phyloP scores from a whole-genome alignment of 2,329 filamentous ascomycete species.

The Stromatinia cepivora region DNA sequence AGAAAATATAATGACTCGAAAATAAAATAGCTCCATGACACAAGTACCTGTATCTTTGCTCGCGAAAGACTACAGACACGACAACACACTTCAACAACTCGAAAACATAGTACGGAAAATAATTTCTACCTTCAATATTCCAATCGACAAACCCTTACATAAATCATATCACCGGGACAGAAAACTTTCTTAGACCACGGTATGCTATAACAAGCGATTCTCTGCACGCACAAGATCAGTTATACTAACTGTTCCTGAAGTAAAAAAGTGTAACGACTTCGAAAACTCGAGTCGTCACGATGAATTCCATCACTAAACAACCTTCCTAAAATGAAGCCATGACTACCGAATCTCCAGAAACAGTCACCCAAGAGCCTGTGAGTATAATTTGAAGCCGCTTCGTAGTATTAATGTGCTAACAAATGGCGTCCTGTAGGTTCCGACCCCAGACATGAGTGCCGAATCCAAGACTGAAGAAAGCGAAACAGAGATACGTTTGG shows the following conservation, averaged over 20 bases:
- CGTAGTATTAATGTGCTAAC: background rate
- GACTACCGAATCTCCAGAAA: too few species aligned
- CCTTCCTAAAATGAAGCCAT: background rate
- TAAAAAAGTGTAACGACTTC: background rate
- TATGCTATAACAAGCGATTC: background rate
- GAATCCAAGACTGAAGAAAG: too few species aligned
- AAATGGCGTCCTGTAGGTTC: background rate
- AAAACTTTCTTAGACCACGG: background rate
- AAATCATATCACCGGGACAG: too few species aligned
- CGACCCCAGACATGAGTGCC: background rate
- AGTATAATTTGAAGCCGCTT: too few species aligned
- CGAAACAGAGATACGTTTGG: rapidly evolving
- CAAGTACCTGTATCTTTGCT: background rate
- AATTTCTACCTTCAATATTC: too few species aligned
- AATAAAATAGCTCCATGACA: rapidly evolving
- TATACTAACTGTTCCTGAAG: background rate
- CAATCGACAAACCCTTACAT: background rate
- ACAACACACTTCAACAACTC: background rate
- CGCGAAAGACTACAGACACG: background rate
- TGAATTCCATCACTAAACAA: background rate
- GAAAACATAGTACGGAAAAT: background rate
- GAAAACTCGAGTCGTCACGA: background rate
- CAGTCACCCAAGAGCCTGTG: background rate
- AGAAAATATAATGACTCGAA: background rate
- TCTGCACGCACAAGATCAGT: too few species aligned